Conservation (phyloP, 352 stramenopile species). For the Thraustochytrium striatum region DNA sequence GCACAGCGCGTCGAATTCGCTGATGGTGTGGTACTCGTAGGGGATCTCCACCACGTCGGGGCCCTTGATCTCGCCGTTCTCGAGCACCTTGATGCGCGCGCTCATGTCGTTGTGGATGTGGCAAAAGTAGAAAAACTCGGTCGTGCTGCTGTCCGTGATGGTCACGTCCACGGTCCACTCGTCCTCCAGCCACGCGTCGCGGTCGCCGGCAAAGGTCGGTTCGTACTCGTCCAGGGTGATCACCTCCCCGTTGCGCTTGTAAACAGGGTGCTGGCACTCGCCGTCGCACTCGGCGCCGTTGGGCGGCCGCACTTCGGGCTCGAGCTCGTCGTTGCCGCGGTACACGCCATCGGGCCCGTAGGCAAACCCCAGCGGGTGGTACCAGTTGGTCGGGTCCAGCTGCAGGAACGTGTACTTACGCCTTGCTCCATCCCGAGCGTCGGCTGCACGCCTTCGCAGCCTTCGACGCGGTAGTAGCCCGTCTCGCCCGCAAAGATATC, state of each 20-base stretch:
- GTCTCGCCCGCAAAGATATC: slow-evolving; percentile 50
- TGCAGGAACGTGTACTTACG: slow-evolving; percentile 66
- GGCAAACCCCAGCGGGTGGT: slow-evolving; percentile 61
- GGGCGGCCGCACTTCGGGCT: slow-evolving; percentile 54
- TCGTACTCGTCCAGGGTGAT: slow-evolving; percentile 64
- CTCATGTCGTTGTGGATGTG: slow-evolving; percentile 65
- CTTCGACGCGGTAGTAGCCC: slow-evolving; percentile 53
- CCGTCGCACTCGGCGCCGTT: slow-evolving; percentile 7
- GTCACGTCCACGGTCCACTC: slow-evolving; percentile 59
- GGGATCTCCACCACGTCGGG: slow-evolving; percentile 54
- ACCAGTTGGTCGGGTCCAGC: slow-evolving; percentile 58
- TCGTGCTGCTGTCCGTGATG: slow-evolving; percentile 56
- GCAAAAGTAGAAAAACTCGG: slow-evolving; percentile 72
- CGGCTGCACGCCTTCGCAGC: slow-evolving; percentile 55
- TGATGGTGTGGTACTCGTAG: slow-evolving; percentile 56
- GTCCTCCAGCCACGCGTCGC: slow-evolving; percentile 59
- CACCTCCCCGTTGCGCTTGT: slow-evolving; percentile 56
- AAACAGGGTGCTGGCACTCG: slow-evolving; percentile 56
- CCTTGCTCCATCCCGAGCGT: slow-evolving; percentile 62
- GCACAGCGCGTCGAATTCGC: slow-evolving; percentile 52
- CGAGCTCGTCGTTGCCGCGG: slow-evolving; percentile 59
- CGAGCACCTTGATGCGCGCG: slow-evolving; percentile 60
- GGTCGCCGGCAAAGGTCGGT: slow-evolving; percentile 58
- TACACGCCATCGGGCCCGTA: slow-evolving; percentile 63
- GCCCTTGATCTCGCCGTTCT: slow-evolving; percentile 46